Percentiles rank a stretch among this genome's conserved stretches.
Evolutionary conservation across 2,329 filamentous ascomycete genomes (phyloP).

Genomic region (Dactylella cylindrospora): DNA sequence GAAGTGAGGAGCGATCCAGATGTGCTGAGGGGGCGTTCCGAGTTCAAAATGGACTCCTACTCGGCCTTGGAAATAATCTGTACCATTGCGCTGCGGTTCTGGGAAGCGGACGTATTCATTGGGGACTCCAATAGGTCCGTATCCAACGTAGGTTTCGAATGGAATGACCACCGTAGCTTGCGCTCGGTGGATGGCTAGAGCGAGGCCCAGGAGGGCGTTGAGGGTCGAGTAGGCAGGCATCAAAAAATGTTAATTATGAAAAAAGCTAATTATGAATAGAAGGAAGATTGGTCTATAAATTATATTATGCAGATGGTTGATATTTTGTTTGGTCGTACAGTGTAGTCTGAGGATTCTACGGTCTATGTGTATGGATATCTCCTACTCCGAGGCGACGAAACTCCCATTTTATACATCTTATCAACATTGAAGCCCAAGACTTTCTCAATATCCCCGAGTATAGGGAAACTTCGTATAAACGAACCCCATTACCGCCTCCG

Average conservation of each 20-base stretch:
- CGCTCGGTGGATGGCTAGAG: neutral
- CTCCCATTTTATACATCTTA: no score
- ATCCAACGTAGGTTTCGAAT: neutral
- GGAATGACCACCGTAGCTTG: constrained; percentile 16
- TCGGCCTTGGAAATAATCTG: constrained; percentile 1
- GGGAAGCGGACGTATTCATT: constrained; percentile 5
- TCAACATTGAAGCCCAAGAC: no score
- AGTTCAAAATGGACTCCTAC: constrained; percentile 13
- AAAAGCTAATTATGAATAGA: neutral
- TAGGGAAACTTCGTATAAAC: no score
- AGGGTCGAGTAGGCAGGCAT: constrained; percentile 14
- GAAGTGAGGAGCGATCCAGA: constrained; percentile 16
- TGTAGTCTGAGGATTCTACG: no score
- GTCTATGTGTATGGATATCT: no score
- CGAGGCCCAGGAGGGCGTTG: constrained; percentile 3
- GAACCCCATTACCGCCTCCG: no score
- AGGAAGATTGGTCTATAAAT: neutral
- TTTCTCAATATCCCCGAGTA: no score
- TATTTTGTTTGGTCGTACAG: no score
- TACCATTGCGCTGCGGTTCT: neutral
- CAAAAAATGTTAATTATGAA: no score
- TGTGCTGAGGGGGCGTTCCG: constrained; percentile 15
- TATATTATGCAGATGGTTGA: no score
- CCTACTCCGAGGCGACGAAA: no score
- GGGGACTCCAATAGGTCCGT: constrained; percentile 1